Base-by-base conservation (phyloP, 352 stramenopile genomes). In the Globisporangium paroecandrum region DNA sequence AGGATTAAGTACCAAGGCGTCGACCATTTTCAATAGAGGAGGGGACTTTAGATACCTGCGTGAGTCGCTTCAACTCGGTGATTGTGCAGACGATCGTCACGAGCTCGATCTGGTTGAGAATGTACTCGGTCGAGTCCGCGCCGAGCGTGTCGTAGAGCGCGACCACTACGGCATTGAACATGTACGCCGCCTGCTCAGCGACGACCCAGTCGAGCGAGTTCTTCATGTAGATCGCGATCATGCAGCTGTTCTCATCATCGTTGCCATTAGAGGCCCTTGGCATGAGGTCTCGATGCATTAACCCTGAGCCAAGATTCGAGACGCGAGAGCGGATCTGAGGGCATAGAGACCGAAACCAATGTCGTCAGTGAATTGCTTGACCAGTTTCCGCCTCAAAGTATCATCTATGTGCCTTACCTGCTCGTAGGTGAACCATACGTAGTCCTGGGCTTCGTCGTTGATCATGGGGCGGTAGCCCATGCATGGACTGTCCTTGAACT, bases 191-290 rank as follows among this genome's bases (percentile, higher is more conserved):
- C 69, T 98, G 94, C 68, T 99, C 97, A 0, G 79, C 83, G 36
- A 99, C 74, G 13, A 98, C 77, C 94, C 97, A 99, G 69, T 99
- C 96, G 49, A 97, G 87, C 15, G 85, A 97, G 73, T 99, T 99
- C 73, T 95, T 98, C 81, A 98, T 97, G 78, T 98, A 99, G 58
- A 99, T 86, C 32, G 83, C 95, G 20, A 99, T 59, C 68, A 97
- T 90, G 36, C 77, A 76, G 22, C 32, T 38, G 20, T 29, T 36
- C 8, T n/a, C 47, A 22, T 12, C 47, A 15, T 87, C 74, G 7
- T 80, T 66, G 3, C 66, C 74, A 24, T 79, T 76, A 13, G 18
- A 2, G 32, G 79, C 60, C 1, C 49, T 61, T 5, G 79, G 76
- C 20, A 92, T 51, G 25, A 92, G 65, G 3, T 79, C 62, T 8